These are phyloP conservation scores for Eucalyptus cloeziana DNA, from an alignment of 345 rosid species.

Conservation along the genomic window DNA sequence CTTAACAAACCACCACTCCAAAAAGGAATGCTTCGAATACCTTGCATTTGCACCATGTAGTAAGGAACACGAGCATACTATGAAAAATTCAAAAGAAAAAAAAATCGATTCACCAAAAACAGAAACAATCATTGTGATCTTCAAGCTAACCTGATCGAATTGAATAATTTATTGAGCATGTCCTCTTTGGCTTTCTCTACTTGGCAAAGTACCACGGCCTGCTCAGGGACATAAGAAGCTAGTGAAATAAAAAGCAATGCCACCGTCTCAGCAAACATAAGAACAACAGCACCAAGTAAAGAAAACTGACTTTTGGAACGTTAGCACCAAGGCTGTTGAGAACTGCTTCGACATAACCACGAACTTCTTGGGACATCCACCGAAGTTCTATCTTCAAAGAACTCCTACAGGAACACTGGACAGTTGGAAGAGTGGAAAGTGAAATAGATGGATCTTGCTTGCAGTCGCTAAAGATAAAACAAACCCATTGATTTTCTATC, in stretches of 20 bases:
- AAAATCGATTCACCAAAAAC: too few relatives aligned
- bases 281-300: neutral
- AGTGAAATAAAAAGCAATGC: neutral
- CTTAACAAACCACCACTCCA: neutral
- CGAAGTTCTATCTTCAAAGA: conserved; percentile 14
- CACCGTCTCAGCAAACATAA: neutral
- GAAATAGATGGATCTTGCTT: too few relatives aligned
- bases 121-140: too few relatives aligned
- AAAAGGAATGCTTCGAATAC: neutral
- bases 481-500: too few relatives aligned
- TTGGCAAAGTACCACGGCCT: conserved; percentile 99
- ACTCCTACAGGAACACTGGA: too few relatives aligned
- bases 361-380: conserved; percentile 98
- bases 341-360: conserved; percentile 94
- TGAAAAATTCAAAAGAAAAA: neutral
- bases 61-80: neutral
- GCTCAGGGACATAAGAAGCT: neutral
- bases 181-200: conserved; percentile 59
- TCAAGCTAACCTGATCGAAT: too few relatives aligned
- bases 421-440: too few relatives aligned
- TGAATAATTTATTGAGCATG: too few relatives aligned
- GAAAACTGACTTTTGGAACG: conserved; percentile 64
- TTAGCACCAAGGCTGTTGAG: conserved; percentile 85
- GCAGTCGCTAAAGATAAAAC: too few relatives aligned
- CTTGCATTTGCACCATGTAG: neutral